Conservation (phyloP, 75 land plant genomes). For the Sequoia sempervirens region DNA sequence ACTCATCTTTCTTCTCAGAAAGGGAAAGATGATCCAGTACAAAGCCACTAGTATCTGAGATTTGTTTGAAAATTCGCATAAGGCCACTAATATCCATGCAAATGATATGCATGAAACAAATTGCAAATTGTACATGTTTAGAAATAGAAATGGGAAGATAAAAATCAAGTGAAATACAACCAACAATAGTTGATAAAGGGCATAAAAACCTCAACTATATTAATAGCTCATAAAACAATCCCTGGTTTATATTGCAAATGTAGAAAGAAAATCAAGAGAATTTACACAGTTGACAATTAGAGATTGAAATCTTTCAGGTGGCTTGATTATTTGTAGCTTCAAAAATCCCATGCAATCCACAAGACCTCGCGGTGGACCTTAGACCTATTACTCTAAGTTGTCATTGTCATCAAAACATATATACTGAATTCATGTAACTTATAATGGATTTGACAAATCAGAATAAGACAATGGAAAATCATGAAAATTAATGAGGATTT, state of each 20-base stretch:
- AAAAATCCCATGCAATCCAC: not conserved
- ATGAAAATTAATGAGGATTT: not conserved
- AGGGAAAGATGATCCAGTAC: not conserved
- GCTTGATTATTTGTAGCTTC: not conserved
- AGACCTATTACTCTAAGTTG: not conserved
- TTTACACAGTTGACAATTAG: not conserved
- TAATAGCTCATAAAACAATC: not conserved
- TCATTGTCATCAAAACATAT: not conserved
- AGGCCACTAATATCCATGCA: not conserved
- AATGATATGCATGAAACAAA: not conserved
- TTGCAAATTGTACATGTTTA: not conserved
- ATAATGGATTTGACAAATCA: not conserved
- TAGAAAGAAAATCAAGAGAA: not conserved
- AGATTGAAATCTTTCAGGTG: not conserved
- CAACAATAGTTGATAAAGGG: not conserved
- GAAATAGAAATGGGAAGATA: not conserved
- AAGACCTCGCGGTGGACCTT: no score
- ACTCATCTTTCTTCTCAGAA: not conserved
- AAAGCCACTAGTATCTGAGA: not conserved
- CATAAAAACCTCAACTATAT: not conserved
- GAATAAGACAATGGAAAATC: not conserved
- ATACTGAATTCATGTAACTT: not conserved
- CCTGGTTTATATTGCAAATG: not conserved
- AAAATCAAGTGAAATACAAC: not conserved
- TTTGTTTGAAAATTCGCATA: not conserved